Conservation (phyloP, 768 basidiomycete genomes). For the Megacollybia marginata region DNA sequence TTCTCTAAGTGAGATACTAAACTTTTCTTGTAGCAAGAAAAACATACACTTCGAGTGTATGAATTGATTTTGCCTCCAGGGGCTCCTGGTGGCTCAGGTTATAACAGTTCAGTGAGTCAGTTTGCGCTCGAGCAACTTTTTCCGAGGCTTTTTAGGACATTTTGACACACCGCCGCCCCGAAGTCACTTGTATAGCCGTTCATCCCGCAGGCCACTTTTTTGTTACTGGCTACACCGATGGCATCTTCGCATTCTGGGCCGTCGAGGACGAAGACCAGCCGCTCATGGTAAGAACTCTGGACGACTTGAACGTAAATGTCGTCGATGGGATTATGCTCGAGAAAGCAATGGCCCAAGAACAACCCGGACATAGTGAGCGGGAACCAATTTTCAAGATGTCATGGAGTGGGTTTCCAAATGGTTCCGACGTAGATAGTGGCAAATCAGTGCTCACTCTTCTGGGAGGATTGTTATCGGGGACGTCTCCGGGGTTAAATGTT, state of each 20-base stretch:
- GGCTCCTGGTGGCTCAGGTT: constrained; percentile 72
- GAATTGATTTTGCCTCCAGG: constrained; percentile 71
- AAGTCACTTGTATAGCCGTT: constrained; percentile 65
- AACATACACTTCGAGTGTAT: constrained; percentile 49
- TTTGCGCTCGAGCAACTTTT: neutral
- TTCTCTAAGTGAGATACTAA: neutral
- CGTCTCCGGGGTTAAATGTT: constrained; percentile 58
- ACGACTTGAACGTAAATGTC: constrained; percentile 43
- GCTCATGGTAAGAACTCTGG: constrained; percentile 65
- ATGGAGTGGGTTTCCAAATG: constrained; percentile 75
- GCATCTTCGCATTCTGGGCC: constrained; percentile 79
- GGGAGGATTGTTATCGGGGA: constrained; percentile 58
- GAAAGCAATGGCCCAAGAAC: constrained; percentile 20
- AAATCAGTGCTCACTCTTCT: constrained; percentile 68
- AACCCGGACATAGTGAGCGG: constrained; percentile 18
- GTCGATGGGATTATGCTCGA: constrained; percentile 45
- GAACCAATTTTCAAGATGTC: constrained; percentile 85
- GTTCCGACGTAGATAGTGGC: constrained; percentile 57
- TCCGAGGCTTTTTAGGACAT: constrained; percentile 39
- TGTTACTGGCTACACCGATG: constrained; percentile 75
- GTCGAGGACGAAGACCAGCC: constrained; percentile 72
- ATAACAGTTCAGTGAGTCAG: constrained; percentile 40
- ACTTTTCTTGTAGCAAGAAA: constrained; percentile 33
- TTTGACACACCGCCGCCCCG: constrained; percentile 60
- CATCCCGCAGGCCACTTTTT: constrained; percentile 75